Conservation (phyloP, 768 basidiomycete genomes). For the Clavaria fumosa region DNA sequence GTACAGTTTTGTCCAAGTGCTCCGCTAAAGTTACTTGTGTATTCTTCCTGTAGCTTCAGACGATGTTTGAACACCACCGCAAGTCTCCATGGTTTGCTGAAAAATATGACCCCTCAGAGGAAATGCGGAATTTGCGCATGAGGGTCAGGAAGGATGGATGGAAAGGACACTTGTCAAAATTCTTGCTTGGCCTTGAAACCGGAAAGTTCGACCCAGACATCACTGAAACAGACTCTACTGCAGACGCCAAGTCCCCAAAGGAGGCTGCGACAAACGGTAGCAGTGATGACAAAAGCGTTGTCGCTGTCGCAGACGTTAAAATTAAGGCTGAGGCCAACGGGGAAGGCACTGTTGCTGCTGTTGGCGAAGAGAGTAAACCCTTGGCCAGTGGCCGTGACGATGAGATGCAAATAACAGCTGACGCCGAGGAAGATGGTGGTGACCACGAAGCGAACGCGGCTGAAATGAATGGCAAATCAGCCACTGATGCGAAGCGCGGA, state of each 20-base stretch:
- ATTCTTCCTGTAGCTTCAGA: conserved; percentile 63
- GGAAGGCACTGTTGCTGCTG: conserved; percentile 23
- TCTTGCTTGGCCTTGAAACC: conserved; percentile 65
- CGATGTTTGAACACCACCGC: conserved; percentile 90
- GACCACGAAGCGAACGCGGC: conserved; percentile 40
- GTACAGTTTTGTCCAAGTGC: no score
- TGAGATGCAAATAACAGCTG: conserved; percentile 61
- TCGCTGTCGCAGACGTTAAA: conserved; percentile 33
- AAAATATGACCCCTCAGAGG: conserved; percentile 74
- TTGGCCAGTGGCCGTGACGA: conserved; percentile 42
- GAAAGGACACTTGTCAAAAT: conserved; percentile 55
- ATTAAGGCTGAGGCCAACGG: conserved; percentile 34
- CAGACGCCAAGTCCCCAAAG: conserved; percentile 37
- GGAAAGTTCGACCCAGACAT: conserved; percentile 77
- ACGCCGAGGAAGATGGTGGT: conserved; percentile 53
- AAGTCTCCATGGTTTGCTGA: conserved; percentile 96
- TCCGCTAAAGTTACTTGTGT: conserved; percentile 21
- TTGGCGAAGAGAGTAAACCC: conserved; percentile 39
- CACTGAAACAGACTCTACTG: conserved; percentile 35
- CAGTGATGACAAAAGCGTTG: conserved; percentile 25
- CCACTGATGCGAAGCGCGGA: conserved; percentile 21
- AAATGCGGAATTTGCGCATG: conserved; percentile 54
- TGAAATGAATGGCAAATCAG: conserved; percentile 43
- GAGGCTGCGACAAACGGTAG: conserved; percentile 34
- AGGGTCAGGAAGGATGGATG: conserved; percentile 78